Evolutionary conservation across 306 rosid species (phyloP).

Genomic region (Malus sylvestris): DNA sequence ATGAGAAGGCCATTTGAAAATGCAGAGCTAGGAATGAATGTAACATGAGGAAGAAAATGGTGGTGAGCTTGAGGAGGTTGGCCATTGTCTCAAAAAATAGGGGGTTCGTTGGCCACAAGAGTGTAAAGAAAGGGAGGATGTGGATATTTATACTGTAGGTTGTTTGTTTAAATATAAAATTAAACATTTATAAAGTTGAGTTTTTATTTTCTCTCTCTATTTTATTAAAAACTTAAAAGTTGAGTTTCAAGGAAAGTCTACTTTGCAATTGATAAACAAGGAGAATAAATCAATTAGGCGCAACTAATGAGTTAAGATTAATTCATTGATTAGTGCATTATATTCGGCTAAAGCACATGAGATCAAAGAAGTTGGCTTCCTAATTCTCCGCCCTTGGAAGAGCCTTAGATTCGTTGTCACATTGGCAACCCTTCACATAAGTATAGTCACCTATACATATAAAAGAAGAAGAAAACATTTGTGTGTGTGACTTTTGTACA

Average conservation of each 20-base stretch:
- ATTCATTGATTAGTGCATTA: neutral
- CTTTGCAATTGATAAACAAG: too few relatives aligned
- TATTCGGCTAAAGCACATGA: constrained; percentile 7
- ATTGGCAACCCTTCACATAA: neutral
- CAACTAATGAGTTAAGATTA: neutral
- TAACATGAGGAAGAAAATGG: constrained; percentile 36
- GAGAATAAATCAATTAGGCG: neutral
- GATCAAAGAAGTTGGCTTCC: neutral
- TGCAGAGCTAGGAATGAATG: constrained; percentile 3
- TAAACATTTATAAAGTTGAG: neutral
- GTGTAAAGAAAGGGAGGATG: neutral
- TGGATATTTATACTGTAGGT: neutral
- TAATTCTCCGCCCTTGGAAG: constrained; percentile 10
- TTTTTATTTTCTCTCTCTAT: neutral
- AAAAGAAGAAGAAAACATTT: too few relatives aligned
- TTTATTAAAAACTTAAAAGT: neutral
- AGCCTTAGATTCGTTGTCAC: neutral
- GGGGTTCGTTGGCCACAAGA: neutral
- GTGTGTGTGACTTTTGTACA: neutral
- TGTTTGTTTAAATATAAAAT: neutral
- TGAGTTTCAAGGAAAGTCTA: neutral
- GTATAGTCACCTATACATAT: neutral
- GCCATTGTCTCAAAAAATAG: constrained; percentile 28
- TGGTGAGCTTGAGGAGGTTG: constrained; percentile 28
- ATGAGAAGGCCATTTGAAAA: constrained; percentile 22